These are phyloP conservation scores for Ceratopteris richardii DNA, from an alignment of 75 land plant genomes.

Conservation along the genomic window DNA sequence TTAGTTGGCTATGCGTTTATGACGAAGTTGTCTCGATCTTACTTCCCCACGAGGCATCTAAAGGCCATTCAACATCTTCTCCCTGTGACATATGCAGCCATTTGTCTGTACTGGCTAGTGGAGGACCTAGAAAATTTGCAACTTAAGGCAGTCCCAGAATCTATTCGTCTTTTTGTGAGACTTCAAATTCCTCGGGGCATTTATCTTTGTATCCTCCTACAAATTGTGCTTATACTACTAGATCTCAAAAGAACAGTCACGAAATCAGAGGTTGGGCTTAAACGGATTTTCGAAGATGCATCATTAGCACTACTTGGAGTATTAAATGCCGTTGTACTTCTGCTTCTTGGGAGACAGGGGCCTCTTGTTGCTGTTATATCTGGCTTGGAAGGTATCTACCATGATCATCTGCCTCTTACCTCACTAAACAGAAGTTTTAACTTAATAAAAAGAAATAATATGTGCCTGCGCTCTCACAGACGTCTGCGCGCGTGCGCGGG, in stretches of 20 bases:
- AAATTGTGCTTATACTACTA: slow-evolving; percentile 22
- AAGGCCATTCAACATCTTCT: background rate
- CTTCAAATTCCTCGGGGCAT: slow-evolving; percentile 40
- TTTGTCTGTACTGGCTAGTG: slow-evolving; percentile 51
- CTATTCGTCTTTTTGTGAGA: slow-evolving; percentile 27
- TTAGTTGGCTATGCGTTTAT: background rate
- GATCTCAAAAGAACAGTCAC: slow-evolving; percentile 6
- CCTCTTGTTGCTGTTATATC: slow-evolving; percentile 42
- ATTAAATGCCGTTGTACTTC: slow-evolving; percentile 55
- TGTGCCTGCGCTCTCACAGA: no score
- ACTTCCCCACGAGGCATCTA: background rate
- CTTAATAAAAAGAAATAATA: no score
- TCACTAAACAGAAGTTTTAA: no score
- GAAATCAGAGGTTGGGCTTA: slow-evolving; percentile 8
- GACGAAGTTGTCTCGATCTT: background rate
- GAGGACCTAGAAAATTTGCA: slow-evolving; percentile 30
- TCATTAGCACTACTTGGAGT: slow-evolving; percentile 40
- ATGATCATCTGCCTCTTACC: no score
- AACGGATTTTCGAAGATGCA: slow-evolving; percentile 18
- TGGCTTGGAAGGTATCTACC: slow-evolving; percentile 60
- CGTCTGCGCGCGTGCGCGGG: no score
- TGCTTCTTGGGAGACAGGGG: slow-evolving; percentile 78
- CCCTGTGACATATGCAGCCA: slow-evolving; percentile 42
- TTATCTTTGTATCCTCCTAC: slow-evolving; percentile 40
- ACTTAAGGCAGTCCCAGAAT: slow-evolving; percentile 8